Evolutionary conservation across 805 yeast species (phyloP).

Genomic region (Starmerella floricola): DNA sequence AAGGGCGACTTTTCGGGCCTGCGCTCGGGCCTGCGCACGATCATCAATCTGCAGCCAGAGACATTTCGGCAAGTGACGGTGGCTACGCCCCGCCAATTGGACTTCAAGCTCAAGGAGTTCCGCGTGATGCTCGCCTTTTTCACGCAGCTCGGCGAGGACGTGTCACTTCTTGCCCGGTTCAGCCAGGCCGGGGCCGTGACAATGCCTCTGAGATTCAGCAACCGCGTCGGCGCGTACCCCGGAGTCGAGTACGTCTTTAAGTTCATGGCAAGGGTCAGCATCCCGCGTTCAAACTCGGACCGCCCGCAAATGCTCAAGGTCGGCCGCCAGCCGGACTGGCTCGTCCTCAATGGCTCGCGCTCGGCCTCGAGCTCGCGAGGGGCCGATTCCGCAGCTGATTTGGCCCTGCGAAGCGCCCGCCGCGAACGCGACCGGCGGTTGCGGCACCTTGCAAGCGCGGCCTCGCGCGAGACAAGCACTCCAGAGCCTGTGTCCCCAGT

Average conservation of each 20-base stretch:
- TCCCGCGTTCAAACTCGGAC: constrained; percentile 1
- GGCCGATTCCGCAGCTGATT: too few species aligned
- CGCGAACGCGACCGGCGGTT: constrained; percentile 6
- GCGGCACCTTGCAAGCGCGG: neutral
- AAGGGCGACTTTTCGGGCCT: neutral
- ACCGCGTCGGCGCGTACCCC: constrained; percentile 6
- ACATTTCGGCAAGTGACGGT: constrained; percentile 16
- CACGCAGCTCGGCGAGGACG: constrained; percentile 12
- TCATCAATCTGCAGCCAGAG: constrained; percentile 15
- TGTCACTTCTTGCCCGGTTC: constrained; percentile 12
- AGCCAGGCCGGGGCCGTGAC: constrained; percentile 2
- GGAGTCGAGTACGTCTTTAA: constrained; percentile 9
- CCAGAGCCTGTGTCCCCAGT: too few species aligned
- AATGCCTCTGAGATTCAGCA: constrained; percentile 11
- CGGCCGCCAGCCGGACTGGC: constrained; percentile 7
- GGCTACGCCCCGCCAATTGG: constrained; percentile 18
- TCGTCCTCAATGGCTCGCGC: neutral
- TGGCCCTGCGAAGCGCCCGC: neutral
- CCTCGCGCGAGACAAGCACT: too few species aligned
- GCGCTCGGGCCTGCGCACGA: constrained; percentile 16
- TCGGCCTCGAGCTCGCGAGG: neutral
- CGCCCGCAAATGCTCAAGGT: neutral
- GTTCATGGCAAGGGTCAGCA: constrained; percentile 10
- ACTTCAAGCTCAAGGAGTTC: constrained; percentile 19
- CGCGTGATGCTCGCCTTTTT: constrained; percentile 15